A percentile compares a stretch with the other conserved stretches of the same genome.
Evolutionary conservation across 164 flowering plant genomes (phyloP).

Genomic region (Liquidambar formosana): DNA sequence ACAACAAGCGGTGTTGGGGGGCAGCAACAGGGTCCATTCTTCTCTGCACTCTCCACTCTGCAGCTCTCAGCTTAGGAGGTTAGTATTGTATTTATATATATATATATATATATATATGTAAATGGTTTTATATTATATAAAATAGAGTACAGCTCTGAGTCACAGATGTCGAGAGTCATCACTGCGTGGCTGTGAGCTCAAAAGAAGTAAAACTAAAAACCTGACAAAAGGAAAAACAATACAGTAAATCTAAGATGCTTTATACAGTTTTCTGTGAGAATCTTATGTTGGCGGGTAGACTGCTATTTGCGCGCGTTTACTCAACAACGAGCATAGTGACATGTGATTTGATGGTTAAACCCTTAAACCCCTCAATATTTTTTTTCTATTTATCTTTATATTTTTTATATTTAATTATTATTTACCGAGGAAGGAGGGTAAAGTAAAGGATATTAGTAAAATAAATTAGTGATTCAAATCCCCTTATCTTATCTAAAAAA

Average conservation of each 20-base stretch:
- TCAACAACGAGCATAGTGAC: neutral
- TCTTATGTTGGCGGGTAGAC: too few relatives aligned
- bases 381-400: too few relatives aligned
- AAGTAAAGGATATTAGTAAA: too few relatives aligned
- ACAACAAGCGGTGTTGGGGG: neutral
- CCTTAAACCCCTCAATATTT: too few relatives aligned
- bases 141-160: conserved; percentile 6
- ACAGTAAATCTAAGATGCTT: neutral
- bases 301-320: neutral
- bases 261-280: neutral
- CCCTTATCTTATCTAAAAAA: too few relatives aligned
- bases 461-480: too few relatives aligned
- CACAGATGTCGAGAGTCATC: conserved; percentile 14
- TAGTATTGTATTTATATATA: neutral
- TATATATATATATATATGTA: too few relatives aligned
- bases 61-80: neutral
- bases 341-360: too few relatives aligned
- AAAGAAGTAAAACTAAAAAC: neutral
- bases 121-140: too few relatives aligned
- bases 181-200: conserved; percentile 17
- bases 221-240: neutral
- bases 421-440: too few relatives aligned
- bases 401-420: too few relatives aligned
- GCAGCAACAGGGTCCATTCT: neutral
- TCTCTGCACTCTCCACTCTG: neutral